Evolutionary conservation across 805 yeast genomes (phyloP).

Genomic region (Yamadazyma takamatsuzukensis): DNA sequence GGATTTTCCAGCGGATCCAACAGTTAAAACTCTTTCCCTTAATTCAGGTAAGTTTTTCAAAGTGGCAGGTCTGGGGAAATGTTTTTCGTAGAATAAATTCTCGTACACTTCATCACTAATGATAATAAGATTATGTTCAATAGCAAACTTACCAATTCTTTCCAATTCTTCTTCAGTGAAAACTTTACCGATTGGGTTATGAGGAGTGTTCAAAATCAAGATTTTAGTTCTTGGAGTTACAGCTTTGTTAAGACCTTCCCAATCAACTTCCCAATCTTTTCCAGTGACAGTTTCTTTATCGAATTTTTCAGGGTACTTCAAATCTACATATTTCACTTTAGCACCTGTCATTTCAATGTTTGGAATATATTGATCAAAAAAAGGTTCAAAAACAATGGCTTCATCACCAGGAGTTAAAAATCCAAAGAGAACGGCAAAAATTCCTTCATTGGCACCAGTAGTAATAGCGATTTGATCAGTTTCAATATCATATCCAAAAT

Average conservation of each 20-base stretch:
- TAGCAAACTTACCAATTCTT: constrained; percentile 76
- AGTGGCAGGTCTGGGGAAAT: constrained; percentile 81
- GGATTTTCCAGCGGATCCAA: constrained; percentile 96
- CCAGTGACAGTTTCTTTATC: constrained; percentile 64
- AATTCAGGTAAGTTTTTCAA: constrained; percentile 66
- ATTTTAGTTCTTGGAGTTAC: constrained; percentile 76
- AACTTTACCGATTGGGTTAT: constrained; percentile 93
- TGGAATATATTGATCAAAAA: constrained; percentile 93
- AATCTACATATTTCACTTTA: constrained; percentile 78
- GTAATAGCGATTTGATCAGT: constrained; percentile 72
- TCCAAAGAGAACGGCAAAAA: constrained; percentile 80
- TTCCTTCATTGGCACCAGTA: constrained; percentile 97
- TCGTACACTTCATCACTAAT: constrained; percentile 96
- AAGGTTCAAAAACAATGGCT: constrained; percentile 94
- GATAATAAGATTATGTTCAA: constrained; percentile 76
- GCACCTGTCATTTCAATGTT: constrained; percentile 95
- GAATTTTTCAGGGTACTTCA: constrained; percentile 78
- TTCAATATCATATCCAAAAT: constrained; percentile 54
- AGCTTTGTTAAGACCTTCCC: constrained; percentile 68
- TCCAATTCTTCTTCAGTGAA: constrained; percentile 72
- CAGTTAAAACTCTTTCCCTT: constrained; percentile 74
- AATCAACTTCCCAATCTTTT: constrained; percentile 83
- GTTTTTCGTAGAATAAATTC: constrained; percentile 66
- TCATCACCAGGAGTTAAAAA: constrained; percentile 87
- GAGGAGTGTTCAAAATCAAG: constrained; percentile 89